A percentile compares a stretch with the other conserved stretches of the same genome.
phyloP scores from a whole-genome alignment of 2,329 filamentous ascomycete species.

The Metarhizium album region DNA sequence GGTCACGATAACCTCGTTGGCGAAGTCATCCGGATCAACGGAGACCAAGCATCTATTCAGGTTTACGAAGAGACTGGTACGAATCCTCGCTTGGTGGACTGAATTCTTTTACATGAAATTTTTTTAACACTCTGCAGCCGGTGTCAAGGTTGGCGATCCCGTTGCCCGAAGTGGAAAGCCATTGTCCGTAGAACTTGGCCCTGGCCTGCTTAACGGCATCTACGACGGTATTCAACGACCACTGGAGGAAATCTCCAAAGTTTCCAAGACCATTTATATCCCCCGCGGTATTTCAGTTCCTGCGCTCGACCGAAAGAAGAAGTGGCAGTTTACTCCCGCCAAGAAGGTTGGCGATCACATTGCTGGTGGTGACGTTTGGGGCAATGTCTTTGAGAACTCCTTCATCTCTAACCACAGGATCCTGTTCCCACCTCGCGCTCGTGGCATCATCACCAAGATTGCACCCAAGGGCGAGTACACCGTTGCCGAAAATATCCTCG shows the following conservation, averaged over 20 bases:
- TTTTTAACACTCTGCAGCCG: conserved; percentile 44
- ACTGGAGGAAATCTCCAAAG: conserved; percentile 69
- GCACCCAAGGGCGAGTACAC: conserved; percentile 85
- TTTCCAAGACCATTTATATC: conserved; percentile 88
- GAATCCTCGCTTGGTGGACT: conserved; percentile 11
- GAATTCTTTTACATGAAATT: not conserved
- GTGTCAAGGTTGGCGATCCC: conserved; percentile 91
- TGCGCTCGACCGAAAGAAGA: conserved; percentile 79
- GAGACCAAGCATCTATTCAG: conserved; percentile 92
- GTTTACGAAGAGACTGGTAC: conserved; percentile 98
- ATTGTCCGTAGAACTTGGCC: conserved; percentile 91
- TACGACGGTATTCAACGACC: conserved; percentile 99
- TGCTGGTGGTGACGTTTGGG: conserved; percentile 92
- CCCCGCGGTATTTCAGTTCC: conserved; percentile 85
- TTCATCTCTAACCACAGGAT: conserved; percentile 91
- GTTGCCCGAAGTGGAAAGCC: conserved; percentile 88
- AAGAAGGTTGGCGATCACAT: conserved; percentile 96
- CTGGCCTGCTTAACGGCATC: conserved; percentile 96
- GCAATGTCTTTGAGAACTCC: conserved; percentile 90
- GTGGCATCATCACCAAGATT: conserved; percentile 87
- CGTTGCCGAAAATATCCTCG: conserved; percentile 85
- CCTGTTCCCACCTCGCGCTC: conserved; percentile 76
- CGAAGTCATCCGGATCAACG: conserved; percentile 96
- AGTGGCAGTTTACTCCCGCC: conserved; percentile 90
- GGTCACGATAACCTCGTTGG: conserved; percentile 86